These are phyloP conservation scores for Hypoxylon sp. DNA, from an alignment of 2,329 filamentous ascomycete species.

Conservation along the genomic window DNA sequence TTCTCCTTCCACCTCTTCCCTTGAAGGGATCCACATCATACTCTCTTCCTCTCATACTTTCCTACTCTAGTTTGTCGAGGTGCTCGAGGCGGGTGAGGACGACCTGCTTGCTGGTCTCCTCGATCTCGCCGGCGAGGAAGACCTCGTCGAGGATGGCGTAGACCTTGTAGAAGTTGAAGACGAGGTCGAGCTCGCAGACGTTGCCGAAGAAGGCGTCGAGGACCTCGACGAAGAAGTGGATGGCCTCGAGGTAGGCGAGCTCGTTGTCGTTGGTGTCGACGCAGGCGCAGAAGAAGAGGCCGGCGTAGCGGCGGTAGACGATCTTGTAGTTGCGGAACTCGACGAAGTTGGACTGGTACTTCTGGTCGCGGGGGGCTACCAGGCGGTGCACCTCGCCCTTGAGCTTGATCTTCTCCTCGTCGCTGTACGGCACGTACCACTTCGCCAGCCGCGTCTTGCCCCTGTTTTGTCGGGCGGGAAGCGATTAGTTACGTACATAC, in stretches of 20 bases:
- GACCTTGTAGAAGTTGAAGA: slow-evolving; percentile 86
- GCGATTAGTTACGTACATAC: neutral
- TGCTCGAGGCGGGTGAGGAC: slow-evolving; percentile 94
- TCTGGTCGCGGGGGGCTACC: slow-evolving; percentile 96
- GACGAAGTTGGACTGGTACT: slow-evolving; percentile 99
- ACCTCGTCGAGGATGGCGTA: slow-evolving; percentile 99
- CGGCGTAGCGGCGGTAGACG: slow-evolving; percentile 96
- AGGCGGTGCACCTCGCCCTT: slow-evolving; percentile 99
- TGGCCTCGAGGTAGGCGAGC: slow-evolving; percentile 94
- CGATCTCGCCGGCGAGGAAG: slow-evolving; percentile 96
- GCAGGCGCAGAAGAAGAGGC: slow-evolving; percentile 98
- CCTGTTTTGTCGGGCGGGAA: slow-evolving; percentile 54
- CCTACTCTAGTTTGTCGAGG: slow-evolving; percentile 92
- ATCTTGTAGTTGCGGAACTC: slow-evolving; percentile 96
- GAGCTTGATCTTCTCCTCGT: slow-evolving; percentile 98
- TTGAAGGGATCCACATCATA: neutral
- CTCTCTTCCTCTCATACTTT: neutral
- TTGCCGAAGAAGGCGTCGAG: slow-evolving; percentile 99
- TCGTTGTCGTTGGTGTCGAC: slow-evolving; percentile 99
- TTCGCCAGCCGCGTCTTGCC: slow-evolving; percentile 98
- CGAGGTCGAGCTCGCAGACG: slow-evolving; percentile 95
- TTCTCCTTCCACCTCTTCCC: neutral
- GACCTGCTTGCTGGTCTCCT: slow-evolving; percentile 98
- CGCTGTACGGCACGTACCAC: slow-evolving; percentile 98
- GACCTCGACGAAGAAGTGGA: slow-evolving; percentile 99